These are phyloP conservation scores for Meyerozyma sp. DNA, from an alignment of 1,139 yeast genomes.

Conservation along the genomic window DNA sequence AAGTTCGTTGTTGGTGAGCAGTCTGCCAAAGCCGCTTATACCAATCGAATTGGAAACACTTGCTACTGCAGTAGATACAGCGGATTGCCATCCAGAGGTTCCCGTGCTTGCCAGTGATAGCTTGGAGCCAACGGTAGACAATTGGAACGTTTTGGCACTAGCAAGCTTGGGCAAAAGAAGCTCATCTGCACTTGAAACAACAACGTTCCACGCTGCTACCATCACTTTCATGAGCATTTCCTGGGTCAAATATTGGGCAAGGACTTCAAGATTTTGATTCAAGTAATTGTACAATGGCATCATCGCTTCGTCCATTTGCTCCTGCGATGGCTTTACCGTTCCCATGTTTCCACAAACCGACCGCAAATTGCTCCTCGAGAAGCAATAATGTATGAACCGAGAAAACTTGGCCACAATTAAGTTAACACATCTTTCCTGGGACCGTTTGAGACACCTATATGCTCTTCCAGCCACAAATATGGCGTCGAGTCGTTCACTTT, in stretches of 20 bases:
- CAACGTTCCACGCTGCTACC: conserved; percentile 72
- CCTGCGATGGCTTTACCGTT: conserved; percentile 39
- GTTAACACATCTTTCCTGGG: conserved; percentile 60
- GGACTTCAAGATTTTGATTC: conserved; percentile 60
- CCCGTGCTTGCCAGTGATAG: conserved; percentile 9
- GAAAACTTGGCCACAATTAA: conserved; percentile 61
- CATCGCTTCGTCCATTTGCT: conserved; percentile 62
- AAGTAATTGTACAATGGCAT: conserved; percentile 72
- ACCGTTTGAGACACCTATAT: conserved; percentile 56
- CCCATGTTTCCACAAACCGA: conserved; percentile 51
- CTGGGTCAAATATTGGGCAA: conserved; percentile 59
- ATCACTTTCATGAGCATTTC: conserved; percentile 61
- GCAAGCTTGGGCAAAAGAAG: conserved; percentile 68
- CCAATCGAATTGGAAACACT: conserved; percentile 41
- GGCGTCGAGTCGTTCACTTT: conserved; percentile 73
- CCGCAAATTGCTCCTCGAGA: conserved; percentile 43
- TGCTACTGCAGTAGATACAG: conserved; percentile 46
- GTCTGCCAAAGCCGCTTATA: conserved; percentile 47
- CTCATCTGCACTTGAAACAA: conserved; percentile 59
- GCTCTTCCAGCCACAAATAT: conserved; percentile 76
- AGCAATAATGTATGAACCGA: conserved; percentile 35
- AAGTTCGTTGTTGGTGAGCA: conserved; percentile 55
- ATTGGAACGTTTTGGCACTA: conserved; percentile 43
- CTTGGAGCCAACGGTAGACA: conserved; percentile 18
- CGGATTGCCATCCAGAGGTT: conserved; percentile 40